Percentiles rank a stretch among this genome's conserved stretches.
Conservation (phyloP, 345 rosid species). For the Bruguiera parviflora region DNA sequence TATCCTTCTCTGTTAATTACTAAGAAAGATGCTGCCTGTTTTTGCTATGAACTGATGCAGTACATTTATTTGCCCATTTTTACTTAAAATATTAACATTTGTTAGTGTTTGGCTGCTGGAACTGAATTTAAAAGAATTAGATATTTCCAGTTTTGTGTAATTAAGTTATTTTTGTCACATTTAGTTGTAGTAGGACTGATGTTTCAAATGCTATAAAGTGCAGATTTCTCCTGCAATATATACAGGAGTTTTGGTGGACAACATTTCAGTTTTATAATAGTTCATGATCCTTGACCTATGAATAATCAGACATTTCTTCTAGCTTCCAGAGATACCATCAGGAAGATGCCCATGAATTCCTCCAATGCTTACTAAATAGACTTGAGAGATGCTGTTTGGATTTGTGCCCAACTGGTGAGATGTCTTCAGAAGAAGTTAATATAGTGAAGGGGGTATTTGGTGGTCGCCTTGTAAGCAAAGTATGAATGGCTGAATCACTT, state of each 20-base stretch:
- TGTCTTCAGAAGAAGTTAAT: slow-evolving; percentile 32
- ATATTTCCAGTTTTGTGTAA: too few species aligned
- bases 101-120: neutral
- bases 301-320: slow-evolving; percentile 49
- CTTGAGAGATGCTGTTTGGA: slow-evolving; percentile 59
- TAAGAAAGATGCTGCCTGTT: neutral
- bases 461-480: slow-evolving; percentile 70
- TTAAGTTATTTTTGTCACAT: too few species aligned
- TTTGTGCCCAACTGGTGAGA: slow-evolving; percentile 18
- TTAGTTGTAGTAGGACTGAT: neutral
- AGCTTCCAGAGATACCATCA: slow-evolving; percentile 55
- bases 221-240: neutral
- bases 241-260: neutral
- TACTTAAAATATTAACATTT: neutral
- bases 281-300: slow-evolving; percentile 38
- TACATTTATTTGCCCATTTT: neutral
- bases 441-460: slow-evolving; percentile 59
- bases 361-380: slow-evolving; percentile 66
- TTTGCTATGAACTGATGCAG: too few species aligned
- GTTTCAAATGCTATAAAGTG: neutral
- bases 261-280: neutral
- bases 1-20: slow-evolving; percentile 43
- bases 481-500: slow-evolving; percentile 21
- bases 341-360: slow-evolving; percentile 91
- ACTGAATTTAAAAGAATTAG: too few species aligned